Conservation (phyloP, 2,329 filamentous ascomycete species). For the Dryadomyces quercivorus region DNA sequence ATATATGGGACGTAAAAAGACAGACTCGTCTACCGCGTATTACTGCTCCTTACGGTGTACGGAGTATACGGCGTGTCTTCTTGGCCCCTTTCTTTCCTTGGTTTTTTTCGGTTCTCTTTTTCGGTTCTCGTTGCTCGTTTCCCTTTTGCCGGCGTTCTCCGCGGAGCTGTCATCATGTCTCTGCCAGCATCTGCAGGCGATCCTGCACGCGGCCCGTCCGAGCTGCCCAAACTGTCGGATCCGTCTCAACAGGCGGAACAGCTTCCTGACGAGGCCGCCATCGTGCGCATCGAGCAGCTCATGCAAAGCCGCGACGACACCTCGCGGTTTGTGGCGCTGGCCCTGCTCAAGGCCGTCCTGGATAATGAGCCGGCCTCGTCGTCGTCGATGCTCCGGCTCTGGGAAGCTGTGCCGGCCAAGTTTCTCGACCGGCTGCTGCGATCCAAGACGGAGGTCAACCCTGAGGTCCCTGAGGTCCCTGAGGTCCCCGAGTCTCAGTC, state of each 20-base stretch:
- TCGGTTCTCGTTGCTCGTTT: too few species aligned
- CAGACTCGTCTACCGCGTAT: too few species aligned
- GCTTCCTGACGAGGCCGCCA: slow-evolving; percentile 10
- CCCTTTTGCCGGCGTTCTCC: too few species aligned
- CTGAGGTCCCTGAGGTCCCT: too few species aligned
- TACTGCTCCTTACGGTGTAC: too few species aligned
- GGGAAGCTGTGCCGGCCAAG: slow-evolving; percentile 46
- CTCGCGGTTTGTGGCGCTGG: slow-evolving; percentile 54
- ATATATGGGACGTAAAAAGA: too few species aligned
- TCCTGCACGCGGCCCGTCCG: not conserved
- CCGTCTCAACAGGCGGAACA: too few species aligned
- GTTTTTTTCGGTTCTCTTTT: not conserved
- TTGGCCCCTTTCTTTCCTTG: not conserved
- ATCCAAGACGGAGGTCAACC: slow-evolving; percentile 24
- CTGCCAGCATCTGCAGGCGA: not conserved
- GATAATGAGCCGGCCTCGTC: slow-evolving; percentile 30
- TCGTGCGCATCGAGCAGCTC: slow-evolving; percentile 41
- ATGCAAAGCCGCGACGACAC: slow-evolving; percentile 53
- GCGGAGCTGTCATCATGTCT: too few species aligned
- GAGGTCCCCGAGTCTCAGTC: too few species aligned
- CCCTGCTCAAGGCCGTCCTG: slow-evolving; percentile 52
- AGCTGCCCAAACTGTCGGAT: not conserved
- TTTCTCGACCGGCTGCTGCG: slow-evolving; percentile 53
- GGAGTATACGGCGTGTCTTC: not conserved
- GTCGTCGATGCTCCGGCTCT: slow-evolving; percentile 34